Percentiles rank a stretch among this genome's conserved stretches.
Evolutionary conservation across 2,329 filamentous ascomycete genomes (phyloP).

Genomic region (Penicillium sp.): DNA sequence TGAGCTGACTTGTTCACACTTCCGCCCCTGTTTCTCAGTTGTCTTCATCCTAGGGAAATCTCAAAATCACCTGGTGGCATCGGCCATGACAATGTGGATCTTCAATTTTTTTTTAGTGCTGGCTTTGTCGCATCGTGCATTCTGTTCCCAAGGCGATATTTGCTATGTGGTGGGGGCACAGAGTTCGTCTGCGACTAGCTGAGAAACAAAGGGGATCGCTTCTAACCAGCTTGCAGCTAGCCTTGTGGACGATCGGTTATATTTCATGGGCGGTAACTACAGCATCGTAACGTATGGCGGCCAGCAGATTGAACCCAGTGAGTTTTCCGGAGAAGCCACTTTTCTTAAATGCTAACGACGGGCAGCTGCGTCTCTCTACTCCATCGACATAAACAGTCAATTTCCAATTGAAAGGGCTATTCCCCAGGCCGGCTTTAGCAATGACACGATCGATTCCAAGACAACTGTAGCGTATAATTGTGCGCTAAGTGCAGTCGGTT

Average conservation of each 20-base stretch:
- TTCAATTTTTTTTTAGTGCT: neutral
- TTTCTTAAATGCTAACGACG: neutral
- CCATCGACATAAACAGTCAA: constrained; percentile 4
- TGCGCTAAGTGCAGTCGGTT: neutral
- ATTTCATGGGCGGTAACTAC: constrained; percentile 10
- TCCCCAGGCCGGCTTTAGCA: constrained; percentile 5
- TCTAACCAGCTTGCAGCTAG: constrained; percentile 2
- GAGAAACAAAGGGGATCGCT: neutral
- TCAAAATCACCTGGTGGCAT: neutral
- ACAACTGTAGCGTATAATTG: constrained; percentile 2
- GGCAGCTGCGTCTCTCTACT: constrained; percentile 5
- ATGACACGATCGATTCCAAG: constrained; percentile 1
- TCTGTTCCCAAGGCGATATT: constrained; percentile 5
- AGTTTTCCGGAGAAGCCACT: neutral
- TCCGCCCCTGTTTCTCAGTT: too few species aligned
- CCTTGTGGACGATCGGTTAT: constrained; percentile 4
- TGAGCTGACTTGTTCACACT: too few species aligned
- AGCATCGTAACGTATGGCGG: constrained; percentile 8
- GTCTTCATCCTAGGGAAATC: too few species aligned
- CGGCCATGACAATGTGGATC: neutral
- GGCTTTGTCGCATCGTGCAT: neutral
- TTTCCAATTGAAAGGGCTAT: constrained; percentile 8
- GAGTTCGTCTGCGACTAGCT: neutral
- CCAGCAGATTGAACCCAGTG: constrained; percentile 6
- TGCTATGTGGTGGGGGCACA: constrained; percentile 9